Evolutionary conservation across 2,329 filamentous ascomycete genomes (phyloP).

Genomic region (Hypoxylon sp.): DNA sequence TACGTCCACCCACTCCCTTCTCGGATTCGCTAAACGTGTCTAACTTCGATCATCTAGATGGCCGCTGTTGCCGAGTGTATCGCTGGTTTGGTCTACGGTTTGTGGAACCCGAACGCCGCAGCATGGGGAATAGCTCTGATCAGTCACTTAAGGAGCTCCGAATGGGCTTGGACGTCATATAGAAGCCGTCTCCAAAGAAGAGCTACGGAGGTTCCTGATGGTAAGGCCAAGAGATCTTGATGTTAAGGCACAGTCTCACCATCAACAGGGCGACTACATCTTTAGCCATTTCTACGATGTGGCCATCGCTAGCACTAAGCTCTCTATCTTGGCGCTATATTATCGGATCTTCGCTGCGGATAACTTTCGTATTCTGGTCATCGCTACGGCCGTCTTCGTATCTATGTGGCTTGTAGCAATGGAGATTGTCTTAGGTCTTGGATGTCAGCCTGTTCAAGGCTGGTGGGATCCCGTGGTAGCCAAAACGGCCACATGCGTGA

Average conservation of each 20-base stretch:
- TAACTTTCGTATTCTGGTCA: slow-evolving; percentile 42
- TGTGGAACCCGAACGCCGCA: background rate
- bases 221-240: slow-evolving; percentile 28
- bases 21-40: background rate
- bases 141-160: slow-evolving; percentile 41
- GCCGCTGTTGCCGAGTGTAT: slow-evolving; percentile 46
- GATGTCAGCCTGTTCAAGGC: slow-evolving; percentile 49
- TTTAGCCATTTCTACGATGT: slow-evolving; percentile 52
- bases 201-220: slow-evolving; percentile 44
- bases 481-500: slow-evolving; percentile 41
- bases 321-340: slow-evolving; percentile 51
- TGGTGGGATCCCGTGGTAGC: slow-evolving; percentile 46
- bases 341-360: slow-evolving; percentile 47
- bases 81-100: slow-evolving; percentile 47
- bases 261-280: slow-evolving; percentile 50
- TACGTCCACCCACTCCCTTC: slow-evolving; percentile 29
- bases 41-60: slow-evolving; percentile 32
- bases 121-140: slow-evolving; percentile 25
- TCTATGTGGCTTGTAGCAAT: slow-evolving; percentile 48
- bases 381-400: slow-evolving; percentile 40
- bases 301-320: slow-evolving; percentile 51
- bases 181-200: slow-evolving; percentile 39
- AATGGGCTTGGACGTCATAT: slow-evolving; percentile 49
- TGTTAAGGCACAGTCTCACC: slow-evolving; percentile 13
- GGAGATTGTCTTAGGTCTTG: slow-evolving; percentile 48